These are phyloP conservation scores for Mollisiaceae sp. DNA, from an alignment of 2,329 filamentous ascomycete genomes.

Conservation along the genomic window DNA sequence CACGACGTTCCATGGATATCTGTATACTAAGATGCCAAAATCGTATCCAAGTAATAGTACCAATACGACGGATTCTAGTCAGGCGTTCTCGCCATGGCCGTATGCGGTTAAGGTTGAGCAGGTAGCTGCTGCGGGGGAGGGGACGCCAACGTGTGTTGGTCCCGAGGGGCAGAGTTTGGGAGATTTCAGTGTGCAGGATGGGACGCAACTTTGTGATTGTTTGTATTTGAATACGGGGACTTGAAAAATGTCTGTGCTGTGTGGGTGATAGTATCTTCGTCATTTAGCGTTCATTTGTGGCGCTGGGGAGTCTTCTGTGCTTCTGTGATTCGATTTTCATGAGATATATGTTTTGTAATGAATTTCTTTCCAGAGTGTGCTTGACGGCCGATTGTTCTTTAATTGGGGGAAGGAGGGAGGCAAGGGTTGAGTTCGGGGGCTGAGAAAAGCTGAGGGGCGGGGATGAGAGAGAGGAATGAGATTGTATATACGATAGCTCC, in stretches of 20 bases:
- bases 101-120: slow-evolving; percentile 62
- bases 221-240: slow-evolving; percentile 38
- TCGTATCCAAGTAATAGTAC: slow-evolving; percentile 47
- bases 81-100: slow-evolving; percentile 55
- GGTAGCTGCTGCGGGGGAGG: slow-evolving; percentile 51
- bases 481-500: not conserved
- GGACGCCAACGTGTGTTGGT: slow-evolving; percentile 60
- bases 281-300: slow-evolving; percentile 3
- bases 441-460: no score
- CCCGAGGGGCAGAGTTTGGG: slow-evolving; percentile 45
- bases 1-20: slow-evolving; percentile 59
- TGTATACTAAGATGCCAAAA: slow-evolving; percentile 62
- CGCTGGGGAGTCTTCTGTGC: not conserved
- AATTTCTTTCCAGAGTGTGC: not conserved
- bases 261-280: not conserved
- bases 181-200: slow-evolving; percentile 43
- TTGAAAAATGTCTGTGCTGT: slow-evolving; percentile 15
- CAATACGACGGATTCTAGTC: slow-evolving; percentile 35
- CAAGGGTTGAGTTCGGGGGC: no score
- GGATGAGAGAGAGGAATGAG: not conserved
- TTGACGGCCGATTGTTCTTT: not conserved
- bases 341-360: not conserved
- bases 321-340: no score
- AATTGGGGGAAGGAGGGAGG: no score
- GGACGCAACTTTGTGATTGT: slow-evolving; percentile 34